Conservation (phyloP, 306 rosid species). For the Citrullus colocynthis region DNA sequence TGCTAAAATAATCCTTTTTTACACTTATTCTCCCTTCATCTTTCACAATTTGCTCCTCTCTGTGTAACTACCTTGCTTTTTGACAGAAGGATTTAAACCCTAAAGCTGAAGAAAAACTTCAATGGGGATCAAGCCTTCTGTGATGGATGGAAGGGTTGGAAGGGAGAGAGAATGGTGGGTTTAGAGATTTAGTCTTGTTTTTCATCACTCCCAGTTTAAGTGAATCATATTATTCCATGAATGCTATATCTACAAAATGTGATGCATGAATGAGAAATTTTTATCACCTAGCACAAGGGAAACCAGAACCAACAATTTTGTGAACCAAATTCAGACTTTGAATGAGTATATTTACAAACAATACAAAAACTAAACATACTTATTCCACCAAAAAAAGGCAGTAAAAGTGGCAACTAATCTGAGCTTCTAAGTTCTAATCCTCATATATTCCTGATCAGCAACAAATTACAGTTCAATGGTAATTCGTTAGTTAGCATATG, state of each 20-base stretch:
- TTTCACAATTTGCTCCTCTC: neutral
- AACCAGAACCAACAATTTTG: neutral
- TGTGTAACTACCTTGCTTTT: neutral
- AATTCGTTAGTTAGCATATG: neutral
- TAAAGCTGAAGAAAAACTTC: neutral
- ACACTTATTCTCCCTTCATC: neutral
- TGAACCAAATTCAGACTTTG: neutral
- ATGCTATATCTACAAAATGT: neutral
- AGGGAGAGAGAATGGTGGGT: neutral
- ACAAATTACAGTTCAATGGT: neutral
- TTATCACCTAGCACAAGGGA: neutral
- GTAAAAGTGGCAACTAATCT: neutral
- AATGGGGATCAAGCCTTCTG: neutral
- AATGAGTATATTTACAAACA: neutral
- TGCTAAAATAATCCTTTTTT: neutral
- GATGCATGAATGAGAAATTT: neutral
- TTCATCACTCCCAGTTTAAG: neutral
- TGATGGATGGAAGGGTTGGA: neutral
- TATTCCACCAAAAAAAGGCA: neutral
- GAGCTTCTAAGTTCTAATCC: constrained; percentile 1
- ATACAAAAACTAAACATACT: neutral
- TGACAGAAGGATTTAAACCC: neutral
- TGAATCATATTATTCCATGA: neutral
- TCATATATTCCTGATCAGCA: neutral
- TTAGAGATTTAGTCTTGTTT: neutral